Conservation (phyloP, 1,139 yeast species). For the Diutina mesorugosa region DNA sequence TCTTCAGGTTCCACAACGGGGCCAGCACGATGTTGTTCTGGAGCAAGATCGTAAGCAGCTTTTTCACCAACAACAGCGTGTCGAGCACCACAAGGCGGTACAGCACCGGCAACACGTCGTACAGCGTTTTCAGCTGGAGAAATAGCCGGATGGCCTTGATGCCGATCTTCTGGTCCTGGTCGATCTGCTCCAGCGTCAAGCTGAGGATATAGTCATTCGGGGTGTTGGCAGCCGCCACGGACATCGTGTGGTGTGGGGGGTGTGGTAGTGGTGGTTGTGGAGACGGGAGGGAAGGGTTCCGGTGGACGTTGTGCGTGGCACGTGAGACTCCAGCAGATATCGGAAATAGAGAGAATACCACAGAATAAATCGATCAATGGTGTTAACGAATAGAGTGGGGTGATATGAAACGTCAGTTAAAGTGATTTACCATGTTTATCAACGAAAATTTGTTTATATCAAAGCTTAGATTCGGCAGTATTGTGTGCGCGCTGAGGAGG, state of each 20-base stretch:
- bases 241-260: neutral
- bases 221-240: neutral
- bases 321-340: no score
- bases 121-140: constrained; percentile 82
- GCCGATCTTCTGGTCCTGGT: constrained; percentile 53
- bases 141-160: constrained; percentile 72
- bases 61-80: constrained; percentile 80
- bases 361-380: no score
- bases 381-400: no score
- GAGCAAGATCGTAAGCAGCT: constrained; percentile 75
- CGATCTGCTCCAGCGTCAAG: constrained; percentile 29
- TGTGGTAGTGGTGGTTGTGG: neutral
- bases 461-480: no score
- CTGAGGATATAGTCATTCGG: constrained; percentile 28
- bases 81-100: constrained; percentile 89
- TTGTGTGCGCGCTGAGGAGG: no score
- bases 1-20: constrained; percentile 89
- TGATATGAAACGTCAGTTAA: no score
- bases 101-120: constrained; percentile 93
- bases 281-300: neutral
- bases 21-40: constrained; percentile 95
- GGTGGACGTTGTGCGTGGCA: neutral
- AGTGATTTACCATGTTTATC: no score
- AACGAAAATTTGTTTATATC: no score
- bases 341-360: no score